Evolutionary conservation across 2,329 filamentous ascomycete species (phyloP), one percentile per base, ranked within the genome.

Genomic region (Balansia obtecta): DNA sequence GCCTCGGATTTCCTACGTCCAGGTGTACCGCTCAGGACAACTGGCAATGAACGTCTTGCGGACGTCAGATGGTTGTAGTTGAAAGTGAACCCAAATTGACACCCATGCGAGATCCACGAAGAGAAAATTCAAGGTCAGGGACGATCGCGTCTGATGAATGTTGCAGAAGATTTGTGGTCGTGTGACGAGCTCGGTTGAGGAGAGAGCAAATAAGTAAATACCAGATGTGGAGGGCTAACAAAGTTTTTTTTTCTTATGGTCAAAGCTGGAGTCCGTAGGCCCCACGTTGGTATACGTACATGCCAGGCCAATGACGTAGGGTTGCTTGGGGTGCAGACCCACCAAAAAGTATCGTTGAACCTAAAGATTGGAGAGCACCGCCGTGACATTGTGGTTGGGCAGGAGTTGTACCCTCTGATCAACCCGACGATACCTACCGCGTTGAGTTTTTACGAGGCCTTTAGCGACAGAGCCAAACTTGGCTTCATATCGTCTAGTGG

Each of bases 221-320:
- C 27, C 32, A 16, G 44, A 46, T 27, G 38, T 46, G 37, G 44
- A 20, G 38, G 48, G 32, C 37, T 15, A 18, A 50, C 38, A 50
- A 40, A 50, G 10, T 41, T 41, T 34, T 50, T 50, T 45, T 50
- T 22, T 33, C 15, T 34, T n/a, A n/a, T n/a, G n/a, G n/a, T n/a
- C n/a, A n/a, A n/a, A n/a, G n/a, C n/a, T n/a, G n/a, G n/a, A 27
- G 22, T 27, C 22, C 22, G 3, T 6, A 27, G 6, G 22, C 22
- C 22, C 22, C 22, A 27, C n/a, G n/a, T n/a, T n/a, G n/a, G n/a
- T n/a, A n/a, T n/a, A n/a, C n/a, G 6, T 27, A 6, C 22, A 6
- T 6, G 6, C 22, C 33, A 37, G 34, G 34, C 34, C 38, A 40
- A 48, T 48, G 46, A 48, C 46, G 46, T 48, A 48, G 37, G 46